phyloP scores from a whole-genome alignment of 768 basidiomycete genomes.

The Tremella fuciformis region DNA sequence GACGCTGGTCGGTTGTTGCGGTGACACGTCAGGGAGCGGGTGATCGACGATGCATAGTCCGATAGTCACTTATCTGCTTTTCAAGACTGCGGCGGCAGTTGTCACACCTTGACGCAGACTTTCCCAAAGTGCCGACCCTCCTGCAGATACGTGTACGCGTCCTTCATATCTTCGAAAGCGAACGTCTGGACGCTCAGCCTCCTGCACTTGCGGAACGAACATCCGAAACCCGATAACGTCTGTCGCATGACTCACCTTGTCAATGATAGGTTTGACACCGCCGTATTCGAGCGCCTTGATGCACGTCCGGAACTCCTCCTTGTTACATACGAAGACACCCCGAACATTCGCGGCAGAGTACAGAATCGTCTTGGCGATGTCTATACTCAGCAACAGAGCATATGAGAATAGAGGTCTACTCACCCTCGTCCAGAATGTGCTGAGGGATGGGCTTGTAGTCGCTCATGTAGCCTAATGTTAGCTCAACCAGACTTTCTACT shows the following conservation, averaged over 20 bases:
- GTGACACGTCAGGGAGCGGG: too few species aligned
- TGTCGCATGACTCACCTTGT: constrained; percentile 54
- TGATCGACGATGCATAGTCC: too few species aligned
- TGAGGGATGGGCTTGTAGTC: constrained; percentile 35
- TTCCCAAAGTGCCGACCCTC: constrained; percentile 64
- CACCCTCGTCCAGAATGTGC: constrained; percentile 33
- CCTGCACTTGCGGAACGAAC: not conserved
- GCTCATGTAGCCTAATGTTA: constrained; percentile 29
- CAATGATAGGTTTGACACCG: constrained; percentile 58
- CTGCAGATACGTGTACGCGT: constrained; percentile 60
- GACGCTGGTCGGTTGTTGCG: too few species aligned
- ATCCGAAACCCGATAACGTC: not conserved
- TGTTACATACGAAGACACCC: constrained; percentile 44
- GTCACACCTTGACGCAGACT: constrained; percentile 39
- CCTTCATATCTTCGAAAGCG: constrained; percentile 58
- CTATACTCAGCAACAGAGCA: constrained; percentile 13
- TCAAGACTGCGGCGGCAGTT: too few species aligned
- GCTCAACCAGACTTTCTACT: not conserved
- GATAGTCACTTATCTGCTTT: too few species aligned
- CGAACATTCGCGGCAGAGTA: constrained; percentile 52
- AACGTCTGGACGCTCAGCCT: constrained; percentile 48
- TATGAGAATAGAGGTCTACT: not conserved
- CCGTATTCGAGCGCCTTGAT: constrained; percentile 57
- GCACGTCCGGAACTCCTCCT: constrained; percentile 64
- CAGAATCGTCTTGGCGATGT: constrained; percentile 52